Conservation (phyloP, 495 filamentous ascomycete genomes). For the Bathelium albidoporum region DNA sequence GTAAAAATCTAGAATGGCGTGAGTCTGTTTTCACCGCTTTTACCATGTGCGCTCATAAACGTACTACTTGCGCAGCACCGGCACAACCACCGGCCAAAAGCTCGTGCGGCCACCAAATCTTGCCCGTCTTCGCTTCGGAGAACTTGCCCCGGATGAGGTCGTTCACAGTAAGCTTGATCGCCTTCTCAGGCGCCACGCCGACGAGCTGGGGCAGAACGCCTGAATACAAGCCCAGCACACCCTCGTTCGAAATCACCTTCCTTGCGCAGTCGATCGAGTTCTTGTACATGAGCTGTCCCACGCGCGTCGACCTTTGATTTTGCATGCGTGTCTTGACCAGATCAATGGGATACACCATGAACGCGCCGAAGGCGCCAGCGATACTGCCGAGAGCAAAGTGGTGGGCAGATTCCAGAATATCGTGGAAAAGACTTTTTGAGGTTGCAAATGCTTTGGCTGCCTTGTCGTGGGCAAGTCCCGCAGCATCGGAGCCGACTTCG, state of each 20-base stretch:
- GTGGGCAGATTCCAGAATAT: constrained; percentile 67
- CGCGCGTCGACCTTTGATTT: constrained; percentile 73
- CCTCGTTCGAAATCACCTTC: constrained; percentile 90
- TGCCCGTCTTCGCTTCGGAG: constrained; percentile 62
- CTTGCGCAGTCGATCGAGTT: constrained; percentile 88
- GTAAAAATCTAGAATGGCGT: constrained; percentile 62
- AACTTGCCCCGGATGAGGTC: constrained; percentile 74
- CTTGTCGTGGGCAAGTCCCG: constrained; percentile 35
- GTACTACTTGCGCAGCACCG: constrained; percentile 91
- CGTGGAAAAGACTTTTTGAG: constrained; percentile 46
- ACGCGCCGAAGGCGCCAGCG: constrained; percentile 93
- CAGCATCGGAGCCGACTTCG: constrained; percentile 33
- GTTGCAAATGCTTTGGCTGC: constrained; percentile 38
- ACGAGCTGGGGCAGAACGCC: constrained; percentile 91
- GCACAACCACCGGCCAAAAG: constrained; percentile 81
- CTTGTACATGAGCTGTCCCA: constrained; percentile 84
- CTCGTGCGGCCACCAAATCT: constrained; percentile 64
- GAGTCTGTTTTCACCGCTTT: neutral
- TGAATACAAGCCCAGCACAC: constrained; percentile 79
- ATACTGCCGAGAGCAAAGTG: constrained; percentile 81
- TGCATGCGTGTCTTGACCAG: constrained; percentile 98
- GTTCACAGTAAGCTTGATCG: constrained; percentile 97
- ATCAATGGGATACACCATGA: constrained; percentile 99
- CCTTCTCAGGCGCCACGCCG: constrained; percentile 95
- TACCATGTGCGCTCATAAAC: constrained; percentile 27